Conservation (phyloP, 768 basidiomycete genomes). For the Leccinum fibrillosum region DNA sequence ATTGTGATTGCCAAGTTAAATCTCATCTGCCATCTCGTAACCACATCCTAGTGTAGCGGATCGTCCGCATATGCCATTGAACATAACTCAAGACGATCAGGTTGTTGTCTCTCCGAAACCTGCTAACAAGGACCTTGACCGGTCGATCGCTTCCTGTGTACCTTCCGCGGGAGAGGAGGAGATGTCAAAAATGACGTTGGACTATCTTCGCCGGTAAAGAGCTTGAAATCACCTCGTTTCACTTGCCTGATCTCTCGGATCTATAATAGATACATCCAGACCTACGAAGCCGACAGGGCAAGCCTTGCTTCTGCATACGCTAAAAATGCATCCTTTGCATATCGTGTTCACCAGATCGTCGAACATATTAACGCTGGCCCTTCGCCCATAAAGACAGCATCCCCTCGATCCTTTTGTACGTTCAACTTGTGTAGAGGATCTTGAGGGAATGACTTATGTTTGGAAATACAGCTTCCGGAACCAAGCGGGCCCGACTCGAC, state of each 20-base stretch:
- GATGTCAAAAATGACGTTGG: slow-evolving; percentile 29
- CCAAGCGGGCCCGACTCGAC: slow-evolving; percentile 26
- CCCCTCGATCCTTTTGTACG: slow-evolving; percentile 18
- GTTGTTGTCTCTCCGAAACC: not conserved
- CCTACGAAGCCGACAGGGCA: slow-evolving; percentile 30
- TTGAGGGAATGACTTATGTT: slow-evolving; percentile 1
- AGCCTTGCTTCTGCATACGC: slow-evolving; percentile 33
- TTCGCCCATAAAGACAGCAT: not conserved
- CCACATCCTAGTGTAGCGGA: not conserved
- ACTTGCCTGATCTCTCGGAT: slow-evolving; percentile 3
- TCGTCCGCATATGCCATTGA: not conserved
- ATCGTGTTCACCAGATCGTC: slow-evolving; percentile 17
- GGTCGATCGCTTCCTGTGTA: not conserved
- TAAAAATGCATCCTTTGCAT: slow-evolving; percentile 30
- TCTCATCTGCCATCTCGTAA: not conserved
- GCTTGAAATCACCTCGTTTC: not conserved
- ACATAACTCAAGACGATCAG: not conserved
- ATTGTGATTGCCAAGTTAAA: not conserved
- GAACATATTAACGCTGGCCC: not conserved
- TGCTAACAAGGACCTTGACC: not conserved
- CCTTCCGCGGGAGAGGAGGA: slow-evolving; percentile 18
- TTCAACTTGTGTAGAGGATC: not conserved
- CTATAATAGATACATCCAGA: slow-evolving; percentile 28
- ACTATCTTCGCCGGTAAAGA: slow-evolving; percentile 29
- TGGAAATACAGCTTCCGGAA: slow-evolving; percentile 12